Conservation (phyloP, 345 rosid genomes). For the Xanthoceras sorbifolium region DNA sequence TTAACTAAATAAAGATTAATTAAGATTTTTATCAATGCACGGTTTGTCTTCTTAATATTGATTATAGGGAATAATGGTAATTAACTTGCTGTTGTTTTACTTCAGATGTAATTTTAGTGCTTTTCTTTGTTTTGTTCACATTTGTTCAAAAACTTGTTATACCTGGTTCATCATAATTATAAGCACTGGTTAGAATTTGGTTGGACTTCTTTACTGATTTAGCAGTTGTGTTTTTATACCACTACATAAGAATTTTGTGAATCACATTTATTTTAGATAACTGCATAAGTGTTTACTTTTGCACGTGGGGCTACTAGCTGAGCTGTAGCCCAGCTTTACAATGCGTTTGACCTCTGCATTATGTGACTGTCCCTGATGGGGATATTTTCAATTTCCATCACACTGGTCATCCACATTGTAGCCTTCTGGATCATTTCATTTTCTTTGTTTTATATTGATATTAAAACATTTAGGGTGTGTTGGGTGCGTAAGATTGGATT, state of each 20-base stretch:
- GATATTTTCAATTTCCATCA: not conserved
- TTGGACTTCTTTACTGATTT: not conserved
- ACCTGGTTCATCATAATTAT: not conserved
- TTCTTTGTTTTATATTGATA: conserved; percentile 8
- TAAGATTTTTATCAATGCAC: not conserved
- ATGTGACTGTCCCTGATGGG: not conserved
- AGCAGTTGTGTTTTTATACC: not conserved
- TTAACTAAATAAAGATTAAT: not conserved
- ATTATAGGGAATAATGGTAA: not conserved
- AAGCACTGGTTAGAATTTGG: not conserved
- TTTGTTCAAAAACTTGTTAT: not conserved
- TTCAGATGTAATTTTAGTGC: not conserved
- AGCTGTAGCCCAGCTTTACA: not conserved
- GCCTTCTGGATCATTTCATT: not conserved
- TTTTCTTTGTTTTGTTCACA: not conserved
- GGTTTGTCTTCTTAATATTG: not conserved
- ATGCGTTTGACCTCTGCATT: not conserved
- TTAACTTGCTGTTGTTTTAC: no score
- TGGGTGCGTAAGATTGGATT: no score
- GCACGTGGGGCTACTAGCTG: not conserved
- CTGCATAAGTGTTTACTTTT: not conserved
- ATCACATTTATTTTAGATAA: not conserved
- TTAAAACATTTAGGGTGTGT: not conserved
- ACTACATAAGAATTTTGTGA: not conserved
- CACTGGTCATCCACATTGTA: not conserved